Conservation (phyloP, 2,329 filamentous ascomycete species). For the Aspergillus flavus region DNA sequence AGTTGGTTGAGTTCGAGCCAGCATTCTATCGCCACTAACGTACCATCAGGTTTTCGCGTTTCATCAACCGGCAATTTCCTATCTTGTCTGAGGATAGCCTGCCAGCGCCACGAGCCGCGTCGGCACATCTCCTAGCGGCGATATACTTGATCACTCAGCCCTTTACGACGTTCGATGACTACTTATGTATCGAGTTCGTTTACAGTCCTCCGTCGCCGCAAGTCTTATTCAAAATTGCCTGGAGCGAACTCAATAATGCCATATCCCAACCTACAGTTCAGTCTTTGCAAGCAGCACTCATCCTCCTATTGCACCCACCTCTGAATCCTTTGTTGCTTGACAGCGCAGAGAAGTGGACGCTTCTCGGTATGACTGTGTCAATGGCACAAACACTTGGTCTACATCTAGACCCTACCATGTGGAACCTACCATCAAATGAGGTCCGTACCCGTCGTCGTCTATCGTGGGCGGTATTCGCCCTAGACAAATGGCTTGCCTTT, state of each 20-base stretch:
- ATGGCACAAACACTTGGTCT: background rate
- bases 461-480: constrained; percentile 1
- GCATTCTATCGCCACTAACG: background rate
- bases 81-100: background rate
- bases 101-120: background rate
- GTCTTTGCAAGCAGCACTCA: constrained; percentile 1
- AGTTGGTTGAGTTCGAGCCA: background rate
- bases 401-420: background rate
- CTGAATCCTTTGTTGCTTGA: background rate
- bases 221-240: background rate
- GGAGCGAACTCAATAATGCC: background rate
- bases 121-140: background rate
- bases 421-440: background rate
- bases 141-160: constrained; percentile 5
- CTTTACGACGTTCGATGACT: constrained; percentile 5
- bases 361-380: background rate
- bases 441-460: background rate
- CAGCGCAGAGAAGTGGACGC: background rate
- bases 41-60: background rate
- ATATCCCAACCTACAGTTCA: background rate
- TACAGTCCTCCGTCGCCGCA: constrained; percentile 4
- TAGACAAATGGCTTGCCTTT: constrained; percentile 7
- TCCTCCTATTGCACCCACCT: background rate
- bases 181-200: constrained; percentile 6
- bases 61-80: background rate